phyloP scores from a whole-genome alignment of 2,329 filamentous ascomycete genomes.

The Lasiodiplodia sp. region DNA sequence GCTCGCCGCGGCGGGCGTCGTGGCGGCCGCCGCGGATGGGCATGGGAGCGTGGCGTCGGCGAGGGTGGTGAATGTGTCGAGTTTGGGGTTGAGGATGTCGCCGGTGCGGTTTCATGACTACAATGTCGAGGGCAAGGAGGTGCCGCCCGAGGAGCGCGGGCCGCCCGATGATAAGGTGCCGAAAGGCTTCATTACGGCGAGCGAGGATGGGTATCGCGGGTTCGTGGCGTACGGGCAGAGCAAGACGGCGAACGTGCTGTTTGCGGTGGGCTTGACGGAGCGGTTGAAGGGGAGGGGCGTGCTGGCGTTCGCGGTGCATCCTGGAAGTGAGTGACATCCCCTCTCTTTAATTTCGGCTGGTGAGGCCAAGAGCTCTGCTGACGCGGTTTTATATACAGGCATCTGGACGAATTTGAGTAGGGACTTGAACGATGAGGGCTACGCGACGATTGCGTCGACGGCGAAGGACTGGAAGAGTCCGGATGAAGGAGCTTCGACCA shows the following conservation, averaged over 20 bases:
- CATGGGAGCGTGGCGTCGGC: constrained; percentile 30
- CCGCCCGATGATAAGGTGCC: constrained; percentile 6
- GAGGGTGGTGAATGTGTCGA: constrained; percentile 41
- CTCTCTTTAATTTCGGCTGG: not conserved
- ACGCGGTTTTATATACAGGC: not conserved
- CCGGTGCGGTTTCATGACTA: constrained; percentile 34
- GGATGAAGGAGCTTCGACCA: constrained; percentile 42
- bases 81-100: constrained; percentile 31
- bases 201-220: constrained; percentile 28
- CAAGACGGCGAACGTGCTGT: constrained; percentile 41
- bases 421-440: constrained; percentile 7
- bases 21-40: constrained; percentile 25
- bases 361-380: not conserved
- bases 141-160: constrained; percentile 22
- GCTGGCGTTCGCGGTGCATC: constrained; percentile 41
- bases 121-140: constrained; percentile 32
- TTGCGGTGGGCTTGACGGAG: constrained; percentile 37
- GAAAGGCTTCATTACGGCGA: not conserved
- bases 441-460: constrained; percentile 6
- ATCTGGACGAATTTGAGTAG: constrained; percentile 25
- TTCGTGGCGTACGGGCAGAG: constrained; percentile 35
- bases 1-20: constrained; percentile 38
- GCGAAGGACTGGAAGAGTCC: constrained; percentile 35
- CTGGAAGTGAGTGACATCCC: constrained; percentile 33
- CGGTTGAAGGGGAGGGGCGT: constrained; percentile 38